Evolutionary conservation across 441 rosid genomes (phyloP), one percentile per base, ranked within the genome.

Genomic region (Croton laevigatus): DNA sequence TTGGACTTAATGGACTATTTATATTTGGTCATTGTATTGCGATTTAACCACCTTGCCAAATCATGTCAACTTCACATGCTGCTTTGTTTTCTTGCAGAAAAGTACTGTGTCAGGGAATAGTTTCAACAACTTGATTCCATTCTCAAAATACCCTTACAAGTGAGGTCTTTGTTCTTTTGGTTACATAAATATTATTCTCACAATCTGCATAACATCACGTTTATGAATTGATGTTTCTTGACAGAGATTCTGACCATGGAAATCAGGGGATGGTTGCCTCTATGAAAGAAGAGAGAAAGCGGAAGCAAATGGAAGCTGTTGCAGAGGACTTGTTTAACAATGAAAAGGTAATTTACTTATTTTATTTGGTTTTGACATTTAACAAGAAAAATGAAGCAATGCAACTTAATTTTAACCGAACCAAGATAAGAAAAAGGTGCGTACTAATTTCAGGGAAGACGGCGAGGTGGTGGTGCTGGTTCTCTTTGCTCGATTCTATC

Each of bases 271-370:
- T 82, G 75, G 81, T 76, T 20, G 83, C 86, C 58, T 84, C 80
- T 55, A 62, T 89, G 74, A 90, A 82, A 76, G 93, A 90, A 86
- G 99, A 94, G 80, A 90, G 84, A 77, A 92, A 77, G 77, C 86
- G 93, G 78, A 92, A 89, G 83, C 88, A 94, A 78, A 75, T 78
- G 88, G 98, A 94, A 80, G 96, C 99, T 69, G 71, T 88, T 73
- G 96, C 96, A 38, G 99, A 94, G 75, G 97, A 94, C 73, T 76
- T 94, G 59, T 94, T 94, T 63, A 81, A 85, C 79, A 79, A 66
- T 76, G 89, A 86, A 74, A 90, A 84, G 94, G 99, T 92, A 60
- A 75, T 65, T 57, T 32, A 46, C 66, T 32, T 11, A 11, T 13
- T 53, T 27, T 13, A 73, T 52, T 67, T 37, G 17, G 13, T 42